A percentile compares a stretch with the other conserved stretches of the same genome.
Conservation (phyloP, 805 yeast species). For the Helenozyma baotianmanensis region DNA sequence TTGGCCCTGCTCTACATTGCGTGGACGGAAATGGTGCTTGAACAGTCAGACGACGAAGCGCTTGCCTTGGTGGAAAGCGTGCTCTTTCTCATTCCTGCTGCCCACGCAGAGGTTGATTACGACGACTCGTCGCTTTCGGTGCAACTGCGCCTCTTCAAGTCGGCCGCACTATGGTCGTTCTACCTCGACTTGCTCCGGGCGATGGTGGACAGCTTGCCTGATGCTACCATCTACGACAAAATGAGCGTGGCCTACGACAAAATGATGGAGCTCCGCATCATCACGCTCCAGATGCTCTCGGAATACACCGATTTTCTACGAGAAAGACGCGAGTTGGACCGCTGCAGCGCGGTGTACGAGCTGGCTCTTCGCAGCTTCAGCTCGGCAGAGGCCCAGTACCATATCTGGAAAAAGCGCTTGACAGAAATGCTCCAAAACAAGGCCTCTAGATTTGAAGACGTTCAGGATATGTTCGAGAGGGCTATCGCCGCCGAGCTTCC, state of each 20-base stretch:
- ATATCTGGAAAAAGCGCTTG: constrained; percentile 70
- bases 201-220: constrained; percentile 42
- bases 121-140: constrained; percentile 45
- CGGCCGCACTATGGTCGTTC: constrained; percentile 64
- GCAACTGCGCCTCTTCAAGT: constrained; percentile 54
- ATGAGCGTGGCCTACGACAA: constrained; percentile 24
- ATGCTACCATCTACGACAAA: no score
- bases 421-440: constrained; percentile 37
- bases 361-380: constrained; percentile 58
- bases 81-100: constrained; percentile 13
- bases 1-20: constrained; percentile 64
- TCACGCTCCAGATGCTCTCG: constrained; percentile 62
- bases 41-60: constrained; percentile 41
- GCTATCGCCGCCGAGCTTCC: constrained; percentile 49
- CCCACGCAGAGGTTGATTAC: constrained; percentile 16
- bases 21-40: constrained; percentile 69
- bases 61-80: constrained; percentile 31
- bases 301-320: constrained; percentile 63
- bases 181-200: constrained; percentile 70
- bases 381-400: constrained; percentile 51
- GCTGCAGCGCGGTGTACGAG: constrained; percentile 60
- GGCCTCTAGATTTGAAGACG: constrained; percentile 16
- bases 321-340: constrained; percentile 41
- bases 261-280: constrained; percentile 47
- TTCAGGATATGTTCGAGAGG: constrained; percentile 73